Evolutionary conservation across 2,329 filamentous ascomycete genomes (phyloP).

Genomic region (Penicillium expansum): DNA sequence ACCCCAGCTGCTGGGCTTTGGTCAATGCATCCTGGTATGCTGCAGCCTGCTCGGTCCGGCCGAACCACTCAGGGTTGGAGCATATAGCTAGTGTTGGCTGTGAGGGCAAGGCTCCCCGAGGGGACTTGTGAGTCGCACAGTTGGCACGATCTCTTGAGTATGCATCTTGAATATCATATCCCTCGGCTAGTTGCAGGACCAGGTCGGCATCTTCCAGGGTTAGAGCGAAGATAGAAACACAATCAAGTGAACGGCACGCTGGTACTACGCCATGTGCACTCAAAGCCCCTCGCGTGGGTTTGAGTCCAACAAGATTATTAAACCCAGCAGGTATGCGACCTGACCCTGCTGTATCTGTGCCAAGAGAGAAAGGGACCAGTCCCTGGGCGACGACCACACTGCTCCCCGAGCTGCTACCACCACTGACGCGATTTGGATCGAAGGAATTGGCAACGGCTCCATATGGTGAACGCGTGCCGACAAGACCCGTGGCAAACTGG

Average conservation of each 20-base stretch:
- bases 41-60: too few relatives aligned
- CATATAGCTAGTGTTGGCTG: background rate
- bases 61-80: too few relatives aligned
- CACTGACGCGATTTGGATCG: background rate
- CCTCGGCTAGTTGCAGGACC: background rate
- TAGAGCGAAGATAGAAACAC: background rate
- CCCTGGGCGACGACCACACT: background rate
- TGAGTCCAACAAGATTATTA: background rate
- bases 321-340: background rate
- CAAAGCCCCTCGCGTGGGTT: background rate
- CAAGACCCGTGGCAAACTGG: background rate
- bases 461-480: background rate
- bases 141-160: background rate
- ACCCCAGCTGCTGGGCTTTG: too few relatives aligned
- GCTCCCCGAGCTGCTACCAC: background rate
- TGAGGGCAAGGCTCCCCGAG: background rate
- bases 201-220: background rate
- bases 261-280: background rate
- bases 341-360: background rate
- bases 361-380: background rate
- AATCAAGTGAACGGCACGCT: background rate
- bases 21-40: too few relatives aligned
- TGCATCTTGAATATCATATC: background rate
- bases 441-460: background rate
- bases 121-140: background rate